A percentile compares a stretch with the other conserved stretches of the same genome.
These are phyloP conservation scores for Adansonia madagascariensis DNA, from an alignment of 441 rosid genomes.

Conservation along the genomic window DNA sequence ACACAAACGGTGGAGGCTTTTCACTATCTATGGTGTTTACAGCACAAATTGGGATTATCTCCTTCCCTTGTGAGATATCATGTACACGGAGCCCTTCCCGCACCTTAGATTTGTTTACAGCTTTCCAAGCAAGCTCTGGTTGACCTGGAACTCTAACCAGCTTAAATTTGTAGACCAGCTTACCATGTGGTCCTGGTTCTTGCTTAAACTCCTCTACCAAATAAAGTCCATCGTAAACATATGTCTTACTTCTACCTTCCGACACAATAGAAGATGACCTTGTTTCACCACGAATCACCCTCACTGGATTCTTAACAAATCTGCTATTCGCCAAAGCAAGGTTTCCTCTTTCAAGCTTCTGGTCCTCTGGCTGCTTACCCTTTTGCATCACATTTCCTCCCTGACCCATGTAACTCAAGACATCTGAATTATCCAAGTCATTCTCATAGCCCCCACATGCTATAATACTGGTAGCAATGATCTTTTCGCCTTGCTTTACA, in stretches of 20 bases:
- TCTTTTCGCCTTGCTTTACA: slow-evolving; percentile 43
- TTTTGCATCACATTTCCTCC: slow-evolving; percentile 70
- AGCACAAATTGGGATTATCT: slow-evolving; percentile 67
- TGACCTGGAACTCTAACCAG: slow-evolving; percentile 73
- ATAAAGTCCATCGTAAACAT: slow-evolving; percentile 81
- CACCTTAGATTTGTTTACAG: slow-evolving; percentile 53
- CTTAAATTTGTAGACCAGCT: slow-evolving; percentile 68
- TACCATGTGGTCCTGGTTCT: slow-evolving; percentile 74
- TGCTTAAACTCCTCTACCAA: slow-evolving; percentile 66
- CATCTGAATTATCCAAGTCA: slow-evolving; percentile 68
- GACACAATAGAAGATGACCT: slow-evolving; percentile 41
- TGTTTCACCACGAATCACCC: slow-evolving; percentile 64
- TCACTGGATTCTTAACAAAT: slow-evolving; percentile 63
- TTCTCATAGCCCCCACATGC: slow-evolving; percentile 87
- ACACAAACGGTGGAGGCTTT: slow-evolving; percentile 66
- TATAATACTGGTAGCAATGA: slow-evolving; percentile 71
- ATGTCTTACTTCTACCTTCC: slow-evolving; percentile 48
- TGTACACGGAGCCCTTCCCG: slow-evolving; percentile 65
- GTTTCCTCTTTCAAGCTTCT: slow-evolving; percentile 78
- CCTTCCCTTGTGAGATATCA: slow-evolving; percentile 78
- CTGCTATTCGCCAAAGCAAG: slow-evolving; percentile 73
- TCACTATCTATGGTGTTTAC: slow-evolving; percentile 73
- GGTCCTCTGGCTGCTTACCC: slow-evolving; percentile 77
- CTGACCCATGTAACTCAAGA: slow-evolving; percentile 75
- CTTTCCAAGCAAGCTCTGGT: slow-evolving; percentile 88